A percentile compares a stretch with the other conserved stretches of the same genome.
These are phyloP conservation scores for Phylloporus rhodoxanthus DNA, from an alignment of 768 basidiomycete genomes.

Conservation along the genomic window DNA sequence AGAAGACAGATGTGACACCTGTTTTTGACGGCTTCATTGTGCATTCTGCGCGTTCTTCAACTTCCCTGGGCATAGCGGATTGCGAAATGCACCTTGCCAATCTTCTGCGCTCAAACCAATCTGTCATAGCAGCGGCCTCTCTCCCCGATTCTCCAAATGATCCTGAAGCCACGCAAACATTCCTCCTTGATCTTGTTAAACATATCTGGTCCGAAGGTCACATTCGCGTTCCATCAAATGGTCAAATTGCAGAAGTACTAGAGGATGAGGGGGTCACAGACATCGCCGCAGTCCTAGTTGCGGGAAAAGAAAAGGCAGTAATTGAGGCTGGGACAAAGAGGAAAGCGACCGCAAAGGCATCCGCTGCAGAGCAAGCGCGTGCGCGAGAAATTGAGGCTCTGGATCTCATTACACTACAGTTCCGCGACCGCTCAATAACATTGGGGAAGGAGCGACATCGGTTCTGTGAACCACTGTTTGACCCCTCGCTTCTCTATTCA, in stretches of 20 bases:
- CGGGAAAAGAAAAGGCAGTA: constrained; percentile 85
- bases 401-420: constrained; percentile 73
- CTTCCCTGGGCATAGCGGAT: constrained; percentile 59
- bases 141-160: constrained; percentile 44
- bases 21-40: constrained; percentile 69
- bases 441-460: constrained; percentile 85
- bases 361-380: constrained; percentile 74
- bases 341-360: constrained; percentile 62
- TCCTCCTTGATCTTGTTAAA: constrained; percentile 58
- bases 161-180: constrained; percentile 41
- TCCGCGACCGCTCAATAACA: constrained; percentile 75
- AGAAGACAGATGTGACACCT: constrained; percentile 71
- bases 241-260: constrained; percentile 52
- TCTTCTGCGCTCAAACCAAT: constrained; percentile 63
- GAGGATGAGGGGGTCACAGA: constrained; percentile 87
- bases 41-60: constrained; percentile 48
- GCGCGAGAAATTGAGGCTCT: constrained; percentile 78
- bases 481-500: constrained; percentile 54
- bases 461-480: constrained; percentile 87
- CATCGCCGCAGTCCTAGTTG: constrained; percentile 84
- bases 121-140: constrained; percentile 52
- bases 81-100: constrained; percentile 74
- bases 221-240: constrained; percentile 68
- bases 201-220: constrained; percentile 62
- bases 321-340: constrained; percentile 83